phyloP scores from a whole-genome alignment of 768 basidiomycete species.

The Suillus discolor region DNA sequence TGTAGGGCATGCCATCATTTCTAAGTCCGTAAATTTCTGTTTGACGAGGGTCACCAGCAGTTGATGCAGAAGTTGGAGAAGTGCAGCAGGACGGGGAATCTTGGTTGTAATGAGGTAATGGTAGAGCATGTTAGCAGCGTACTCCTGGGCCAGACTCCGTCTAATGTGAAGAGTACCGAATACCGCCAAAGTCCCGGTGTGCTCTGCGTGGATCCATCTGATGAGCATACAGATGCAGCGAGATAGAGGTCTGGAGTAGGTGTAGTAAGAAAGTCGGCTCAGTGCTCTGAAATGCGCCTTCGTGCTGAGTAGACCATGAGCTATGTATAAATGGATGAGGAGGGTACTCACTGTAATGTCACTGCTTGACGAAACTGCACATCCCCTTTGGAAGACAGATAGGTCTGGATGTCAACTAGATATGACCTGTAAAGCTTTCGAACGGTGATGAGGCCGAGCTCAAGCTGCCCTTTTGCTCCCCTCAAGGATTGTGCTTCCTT shows the following conservation, averaged over 20 bases:
- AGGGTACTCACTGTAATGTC: neutral
- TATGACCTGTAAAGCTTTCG: neutral
- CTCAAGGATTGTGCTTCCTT: neutral
- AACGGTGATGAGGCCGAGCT: neutral
- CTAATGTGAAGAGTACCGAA: too few relatives aligned
- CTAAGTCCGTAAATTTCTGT: neutral
- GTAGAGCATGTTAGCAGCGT: neutral
- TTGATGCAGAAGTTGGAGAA: neutral
- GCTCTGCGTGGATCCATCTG: neutral
- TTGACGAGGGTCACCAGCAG: neutral
- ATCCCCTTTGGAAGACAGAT: neutral
- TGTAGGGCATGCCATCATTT: neutral
- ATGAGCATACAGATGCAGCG: neutral
- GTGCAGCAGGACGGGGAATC: neutral
- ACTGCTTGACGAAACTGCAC: neutral
- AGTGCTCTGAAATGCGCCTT: neutral
- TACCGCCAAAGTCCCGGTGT: too few relatives aligned
- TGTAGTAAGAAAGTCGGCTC: neutral
- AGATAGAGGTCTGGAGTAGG: neutral
- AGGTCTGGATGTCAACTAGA: neutral
- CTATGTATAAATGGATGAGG: neutral
- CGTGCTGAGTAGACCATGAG: neutral
- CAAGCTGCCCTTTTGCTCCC: neutral
- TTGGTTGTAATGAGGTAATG: neutral
- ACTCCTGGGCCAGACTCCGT: neutral